phyloP scores from a whole-genome alignment of 495 filamentous ascomycete species.

The Xylaria bambusicola region DNA sequence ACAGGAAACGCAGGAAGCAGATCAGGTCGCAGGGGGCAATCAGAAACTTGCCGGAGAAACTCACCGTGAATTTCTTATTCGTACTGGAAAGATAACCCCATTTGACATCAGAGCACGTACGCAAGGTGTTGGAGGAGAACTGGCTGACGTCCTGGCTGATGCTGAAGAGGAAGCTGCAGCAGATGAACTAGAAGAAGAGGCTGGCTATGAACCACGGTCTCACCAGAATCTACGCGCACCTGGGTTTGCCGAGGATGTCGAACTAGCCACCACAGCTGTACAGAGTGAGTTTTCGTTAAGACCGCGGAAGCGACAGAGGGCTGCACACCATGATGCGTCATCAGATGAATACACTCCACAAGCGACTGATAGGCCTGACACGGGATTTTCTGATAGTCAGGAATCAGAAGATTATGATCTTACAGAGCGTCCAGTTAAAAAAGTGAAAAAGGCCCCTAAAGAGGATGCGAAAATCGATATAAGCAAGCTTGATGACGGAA shows the following conservation, averaged over 20 bases:
- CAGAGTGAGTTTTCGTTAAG: conserved; percentile 54
- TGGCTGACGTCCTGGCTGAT: conserved; percentile 73
- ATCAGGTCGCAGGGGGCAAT: conserved; percentile 38
- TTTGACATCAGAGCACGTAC: conserved; percentile 72
- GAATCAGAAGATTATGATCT: conserved; percentile 43
- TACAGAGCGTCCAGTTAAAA: conserved; percentile 32
- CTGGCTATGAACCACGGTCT: conserved; percentile 61
- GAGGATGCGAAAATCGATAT: conserved; percentile 65
- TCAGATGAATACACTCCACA: conserved; percentile 47
- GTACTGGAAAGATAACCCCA: conserved; percentile 96
- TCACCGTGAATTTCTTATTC: conserved; percentile 83
- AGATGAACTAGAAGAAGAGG: conserved; percentile 57
- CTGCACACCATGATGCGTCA: conserved; percentile 36
- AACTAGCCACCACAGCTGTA: conserved; percentile 29
- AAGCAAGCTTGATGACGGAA: conserved; percentile 83
- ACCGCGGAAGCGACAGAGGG: conserved; percentile 48
- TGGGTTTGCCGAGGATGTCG: conserved; percentile 63
- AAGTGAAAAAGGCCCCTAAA: conserved; percentile 44
- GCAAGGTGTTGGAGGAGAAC: conserved; percentile 58
- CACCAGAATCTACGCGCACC: conserved; percentile 81
- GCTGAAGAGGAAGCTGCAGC: conserved; percentile 62
- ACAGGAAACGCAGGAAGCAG: conserved; percentile 47
- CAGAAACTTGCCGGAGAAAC: conserved; percentile 72
- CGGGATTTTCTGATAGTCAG: conserved; percentile 32
- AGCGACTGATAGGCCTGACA: conserved; percentile 30